Evolutionary conservation across 768 basidiomycete genomes (phyloP).

Genomic region (Russula sp.): DNA sequence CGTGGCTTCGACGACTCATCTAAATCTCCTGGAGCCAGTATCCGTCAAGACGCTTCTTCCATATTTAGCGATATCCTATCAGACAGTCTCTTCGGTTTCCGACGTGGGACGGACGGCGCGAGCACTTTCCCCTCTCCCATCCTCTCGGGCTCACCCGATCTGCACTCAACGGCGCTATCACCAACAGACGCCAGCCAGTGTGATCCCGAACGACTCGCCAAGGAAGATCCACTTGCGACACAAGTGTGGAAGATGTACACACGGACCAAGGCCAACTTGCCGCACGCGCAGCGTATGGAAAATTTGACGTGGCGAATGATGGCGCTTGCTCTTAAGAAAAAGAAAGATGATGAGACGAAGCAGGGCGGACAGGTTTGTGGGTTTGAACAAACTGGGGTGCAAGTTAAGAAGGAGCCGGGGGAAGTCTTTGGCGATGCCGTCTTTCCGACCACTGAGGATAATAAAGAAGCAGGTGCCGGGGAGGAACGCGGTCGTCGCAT

Average conservation of each 20-base stretch:
- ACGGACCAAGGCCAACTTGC: conserved; percentile 79
- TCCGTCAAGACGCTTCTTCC: conserved; percentile 25
- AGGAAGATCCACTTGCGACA: conserved; percentile 86
- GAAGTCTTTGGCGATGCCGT: conserved; percentile 22
- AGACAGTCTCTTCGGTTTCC: conserved; percentile 50
- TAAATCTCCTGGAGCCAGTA: conserved; percentile 1
- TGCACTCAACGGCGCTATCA: conserved; percentile 41
- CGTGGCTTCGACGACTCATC: conserved; percentile 12
- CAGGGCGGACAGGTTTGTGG: conserved; percentile 14
- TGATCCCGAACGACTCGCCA: conserved; percentile 63
- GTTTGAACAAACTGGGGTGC: conserved; percentile 19
- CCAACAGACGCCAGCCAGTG: conserved; percentile 32
- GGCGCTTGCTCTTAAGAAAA: conserved; percentile 89
- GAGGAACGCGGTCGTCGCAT: conserved; percentile 66
- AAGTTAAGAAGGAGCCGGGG: conserved; percentile 26
- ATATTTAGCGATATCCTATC: conserved; percentile 51
- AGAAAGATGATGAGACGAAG: conserved; percentile 64
- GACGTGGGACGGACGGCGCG: conserved; percentile 37
- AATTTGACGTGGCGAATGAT: conserved; percentile 99
- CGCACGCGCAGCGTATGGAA: conserved; percentile 95
- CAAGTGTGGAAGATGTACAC: conserved; percentile 98
- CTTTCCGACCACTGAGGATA: conserved; percentile 15
- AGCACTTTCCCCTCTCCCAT: conserved; percentile 61
- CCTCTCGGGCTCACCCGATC: conserved; percentile 62
- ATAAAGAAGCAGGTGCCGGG: conserved; percentile 24